Base-by-base conservation (phyloP, 495 filamentous ascomycete species). In the Aspergillus panamensis region DNA sequence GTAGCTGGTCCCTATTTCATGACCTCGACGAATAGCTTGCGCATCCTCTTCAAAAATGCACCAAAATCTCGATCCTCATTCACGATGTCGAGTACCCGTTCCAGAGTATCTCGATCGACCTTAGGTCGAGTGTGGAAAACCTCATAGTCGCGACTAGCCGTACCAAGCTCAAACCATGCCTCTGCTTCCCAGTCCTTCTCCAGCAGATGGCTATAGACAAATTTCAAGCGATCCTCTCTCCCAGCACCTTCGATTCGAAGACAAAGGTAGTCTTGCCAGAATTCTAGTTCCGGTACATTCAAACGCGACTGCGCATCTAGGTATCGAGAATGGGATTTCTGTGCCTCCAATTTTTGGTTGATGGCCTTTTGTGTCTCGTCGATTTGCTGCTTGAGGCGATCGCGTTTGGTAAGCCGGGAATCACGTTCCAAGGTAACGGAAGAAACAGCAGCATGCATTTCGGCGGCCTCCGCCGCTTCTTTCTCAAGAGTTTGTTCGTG, bases 241-340 rank as follows among this genome's bases (percentile, higher is more conserved):
- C 93, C 93, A 0, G 88, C 88, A 4, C 94, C 94, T 69, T 97
- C 92, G 67, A 98, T 93, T 50, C 87, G 78, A 75, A 97, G 64
- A 57, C 93, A 88, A 58, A 98, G 76, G 69, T 91, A 91, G 55
- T 89, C 87, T 66, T 95, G 86, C 95, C 95, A 98, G 71, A 98
- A 97, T 39, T 91, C 87, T 39, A 97, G 79, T 70, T 98, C 94
- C 3, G 94, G 94, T 43, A 87, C 81, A 71, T 97, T 96, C 59
- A 89, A 87, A 42, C 90, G 82, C 35, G 87, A 80, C 72, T 97
- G 93, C 30, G 84, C 78, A 67, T 95, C 88, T 25, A 92, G 66
- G 58, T 88, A 80, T 50, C 83, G 80, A 21, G 82, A 77, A 59
- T 87, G 80, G 50, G 75, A 74, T 57, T 82, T 80, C 68, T 87